phyloP scores from a whole-genome alignment of 1,139 yeast genomes.

The Suhomyces maxii region DNA sequence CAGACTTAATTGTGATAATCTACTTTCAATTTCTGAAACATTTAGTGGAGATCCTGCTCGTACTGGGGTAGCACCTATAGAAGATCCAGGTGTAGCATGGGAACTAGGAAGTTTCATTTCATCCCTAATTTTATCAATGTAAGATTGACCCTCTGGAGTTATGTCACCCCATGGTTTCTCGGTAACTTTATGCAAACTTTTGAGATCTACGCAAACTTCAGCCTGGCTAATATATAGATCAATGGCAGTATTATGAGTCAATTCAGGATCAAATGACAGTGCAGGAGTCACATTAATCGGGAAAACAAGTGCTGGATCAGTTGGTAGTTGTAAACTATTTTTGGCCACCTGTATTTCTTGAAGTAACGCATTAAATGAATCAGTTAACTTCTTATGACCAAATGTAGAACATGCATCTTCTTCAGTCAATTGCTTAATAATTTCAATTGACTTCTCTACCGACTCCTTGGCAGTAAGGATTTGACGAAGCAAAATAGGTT shows the following conservation, averaged over 20 bases:
- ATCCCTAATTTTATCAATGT: constrained; percentile 43
- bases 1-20: constrained; percentile 15
- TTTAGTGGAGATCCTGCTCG: constrained; percentile 17
- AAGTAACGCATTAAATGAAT: constrained; percentile 28
- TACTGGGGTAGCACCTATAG: constrained; percentile 6
- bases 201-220: constrained; percentile 45
- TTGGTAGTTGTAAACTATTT: constrained; percentile 40
- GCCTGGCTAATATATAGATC: constrained; percentile 48
- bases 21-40: constrained; percentile 21
- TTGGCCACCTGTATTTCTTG: constrained; percentile 36
- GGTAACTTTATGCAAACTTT: constrained; percentile 35
- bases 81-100: constrained; percentile 9
- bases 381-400: constrained; percentile 18
- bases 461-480: constrained; percentile 32
- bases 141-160: constrained; percentile 32
- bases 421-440: constrained; percentile 21
- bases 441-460: constrained; percentile 32
- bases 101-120: constrained; percentile 38
- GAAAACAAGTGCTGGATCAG: constrained; percentile 43
- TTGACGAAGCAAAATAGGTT: constrained; percentile 37
- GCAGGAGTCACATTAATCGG: constrained; percentile 35
- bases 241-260: constrained; percentile 33
- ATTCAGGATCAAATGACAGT: constrained; percentile 33
- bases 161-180: constrained; percentile 47
- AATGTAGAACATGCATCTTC: constrained; percentile 8